A percentile compares a stretch with the other conserved stretches of the same genome.
Evolutionary conservation across 371 early-diverging fungal species (phyloP).

Genomic region (Umbelopsis sp.): DNA sequence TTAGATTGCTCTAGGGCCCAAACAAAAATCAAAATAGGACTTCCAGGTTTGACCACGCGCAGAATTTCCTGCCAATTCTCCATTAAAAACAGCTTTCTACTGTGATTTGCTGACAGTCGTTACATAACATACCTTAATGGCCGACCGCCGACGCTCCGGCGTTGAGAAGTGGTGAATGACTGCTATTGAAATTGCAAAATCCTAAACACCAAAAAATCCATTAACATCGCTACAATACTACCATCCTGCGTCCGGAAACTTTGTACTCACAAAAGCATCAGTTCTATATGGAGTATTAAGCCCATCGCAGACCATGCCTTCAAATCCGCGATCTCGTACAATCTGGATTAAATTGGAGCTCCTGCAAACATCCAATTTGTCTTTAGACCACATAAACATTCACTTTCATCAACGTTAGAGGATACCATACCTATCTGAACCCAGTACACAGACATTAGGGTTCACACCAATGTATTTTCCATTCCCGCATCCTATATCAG

Average conservation of each 20-base stretch:
- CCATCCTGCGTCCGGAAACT: neutral
- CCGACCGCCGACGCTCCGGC: conserved; percentile 73
- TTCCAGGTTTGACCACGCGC: conserved; percentile 74
- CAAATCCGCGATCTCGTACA: conserved; percentile 74
- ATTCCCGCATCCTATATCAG: conserved; percentile 97
- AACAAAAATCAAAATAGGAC: conserved; percentile 84
- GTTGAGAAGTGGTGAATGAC: conserved; percentile 95
- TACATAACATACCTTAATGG: conserved; percentile 51
- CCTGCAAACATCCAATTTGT: conserved; percentile 36
- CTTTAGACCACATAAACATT: too few relatives aligned
- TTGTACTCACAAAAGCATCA: conserved; percentile 65
- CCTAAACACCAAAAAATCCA: conserved; percentile 48
- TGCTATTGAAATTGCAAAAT: conserved; percentile 94
- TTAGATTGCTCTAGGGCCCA: conserved; percentile 94
- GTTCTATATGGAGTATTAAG: conserved; percentile 77
- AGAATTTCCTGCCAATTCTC: conserved; percentile 64
- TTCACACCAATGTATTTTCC: conserved; percentile 96
- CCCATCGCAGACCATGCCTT: conserved; percentile 86
- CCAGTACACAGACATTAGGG: conserved; percentile 71
- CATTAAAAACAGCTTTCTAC: neutral
- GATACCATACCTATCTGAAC: conserved; percentile 77
- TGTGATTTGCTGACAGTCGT: conserved; percentile 18
- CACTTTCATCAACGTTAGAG: neutral
- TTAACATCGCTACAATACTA: neutral
- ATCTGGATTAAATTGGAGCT: conserved; percentile 83